A percentile compares a stretch with the other conserved stretches of the same genome.
These are phyloP conservation scores for Xylaria scruposa DNA, from an alignment of 495 filamentous ascomycete species.

Conservation along the genomic window DNA sequence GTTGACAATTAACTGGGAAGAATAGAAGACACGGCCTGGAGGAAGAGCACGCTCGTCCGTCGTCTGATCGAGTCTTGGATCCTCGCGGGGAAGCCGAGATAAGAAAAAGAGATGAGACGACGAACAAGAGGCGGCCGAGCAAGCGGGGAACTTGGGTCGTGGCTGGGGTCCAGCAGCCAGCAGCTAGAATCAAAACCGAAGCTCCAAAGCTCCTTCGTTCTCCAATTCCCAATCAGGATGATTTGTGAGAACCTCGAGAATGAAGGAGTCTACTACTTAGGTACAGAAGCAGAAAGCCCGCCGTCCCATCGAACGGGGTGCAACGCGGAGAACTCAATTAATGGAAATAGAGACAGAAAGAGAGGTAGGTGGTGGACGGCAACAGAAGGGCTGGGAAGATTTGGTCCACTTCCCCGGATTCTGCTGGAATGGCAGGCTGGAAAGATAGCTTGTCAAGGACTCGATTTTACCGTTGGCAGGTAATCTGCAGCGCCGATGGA, in stretches of 20 bases:
- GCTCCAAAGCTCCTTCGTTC: constrained; percentile 21
- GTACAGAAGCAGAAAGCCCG: background rate
- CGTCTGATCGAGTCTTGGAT: background rate
- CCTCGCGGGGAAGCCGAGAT: constrained; percentile 24
- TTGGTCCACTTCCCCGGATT: constrained; percentile 5
- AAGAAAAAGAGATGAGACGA: background rate
- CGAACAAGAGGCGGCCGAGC: constrained; percentile 11
- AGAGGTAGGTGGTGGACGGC: background rate
- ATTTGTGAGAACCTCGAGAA: background rate
- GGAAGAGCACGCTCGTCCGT: background rate
- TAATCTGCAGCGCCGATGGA: background rate
- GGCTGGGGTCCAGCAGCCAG: constrained; percentile 29
- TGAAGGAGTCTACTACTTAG: background rate
- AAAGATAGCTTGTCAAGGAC: background rate
- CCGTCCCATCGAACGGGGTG: background rate
- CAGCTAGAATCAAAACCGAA: constrained; percentile 6
- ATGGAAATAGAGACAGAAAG: background rate
- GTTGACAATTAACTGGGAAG: constrained; percentile 2
- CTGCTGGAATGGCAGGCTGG: constrained; percentile 18
- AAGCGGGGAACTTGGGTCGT: constrained; percentile 20
- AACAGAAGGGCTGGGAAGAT: background rate
- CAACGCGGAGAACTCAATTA: background rate
- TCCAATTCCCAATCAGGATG: constrained; percentile 6
- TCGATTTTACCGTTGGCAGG: background rate
- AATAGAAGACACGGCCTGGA: background rate